These are phyloP conservation scores for Wolfiporia cocos DNA, from an alignment of 1,284 basidiomycete genomes.

Conservation along the genomic window DNA sequence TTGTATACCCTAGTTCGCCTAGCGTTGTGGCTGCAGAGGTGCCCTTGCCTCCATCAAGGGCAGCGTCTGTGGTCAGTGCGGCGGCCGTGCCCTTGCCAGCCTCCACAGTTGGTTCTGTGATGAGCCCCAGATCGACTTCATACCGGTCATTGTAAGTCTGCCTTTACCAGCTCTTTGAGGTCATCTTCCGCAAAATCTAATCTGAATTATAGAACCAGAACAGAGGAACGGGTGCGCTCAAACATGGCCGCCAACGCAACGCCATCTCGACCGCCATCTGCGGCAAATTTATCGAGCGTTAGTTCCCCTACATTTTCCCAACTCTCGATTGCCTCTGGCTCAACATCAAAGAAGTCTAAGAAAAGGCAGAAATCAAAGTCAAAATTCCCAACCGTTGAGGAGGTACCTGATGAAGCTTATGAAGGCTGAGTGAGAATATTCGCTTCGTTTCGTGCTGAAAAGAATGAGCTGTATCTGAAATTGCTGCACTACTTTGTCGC, in stretches of 20 bases:
- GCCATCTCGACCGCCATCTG: not conserved
- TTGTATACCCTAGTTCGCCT: constrained; percentile 19
- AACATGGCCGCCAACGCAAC: constrained; percentile 1
- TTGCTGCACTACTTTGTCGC: too few relatives aligned
- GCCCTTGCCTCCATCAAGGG: constrained; percentile 13
- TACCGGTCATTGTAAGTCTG: too few relatives aligned
- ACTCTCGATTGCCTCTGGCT: constrained; percentile 6
- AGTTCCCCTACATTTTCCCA: constrained; percentile 10
- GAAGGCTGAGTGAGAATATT: too few relatives aligned
- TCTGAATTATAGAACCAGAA: too few relatives aligned
- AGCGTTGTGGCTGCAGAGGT: constrained; percentile 17
- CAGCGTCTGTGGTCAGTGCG: not conserved
- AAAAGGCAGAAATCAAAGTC: constrained; percentile 16
- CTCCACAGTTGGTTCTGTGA: constrained; percentile 7
- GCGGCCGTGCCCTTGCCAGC: constrained; percentile 7
- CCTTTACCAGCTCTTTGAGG: too few relatives aligned
- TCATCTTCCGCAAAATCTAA: too few relatives aligned
- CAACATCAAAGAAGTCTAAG: constrained; percentile 15
- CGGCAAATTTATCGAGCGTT: not conserved
- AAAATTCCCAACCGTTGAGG: constrained; percentile 1
- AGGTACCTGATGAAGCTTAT: not conserved
- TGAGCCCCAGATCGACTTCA: constrained; percentile 9
- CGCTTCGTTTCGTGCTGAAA: too few relatives aligned
- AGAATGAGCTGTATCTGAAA: too few relatives aligned
- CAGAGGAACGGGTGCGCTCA: constrained; percentile 1